Base-by-base conservation (phyloP, 352 stramenopile species). In the Chrysophaeum taylorii region DNA sequence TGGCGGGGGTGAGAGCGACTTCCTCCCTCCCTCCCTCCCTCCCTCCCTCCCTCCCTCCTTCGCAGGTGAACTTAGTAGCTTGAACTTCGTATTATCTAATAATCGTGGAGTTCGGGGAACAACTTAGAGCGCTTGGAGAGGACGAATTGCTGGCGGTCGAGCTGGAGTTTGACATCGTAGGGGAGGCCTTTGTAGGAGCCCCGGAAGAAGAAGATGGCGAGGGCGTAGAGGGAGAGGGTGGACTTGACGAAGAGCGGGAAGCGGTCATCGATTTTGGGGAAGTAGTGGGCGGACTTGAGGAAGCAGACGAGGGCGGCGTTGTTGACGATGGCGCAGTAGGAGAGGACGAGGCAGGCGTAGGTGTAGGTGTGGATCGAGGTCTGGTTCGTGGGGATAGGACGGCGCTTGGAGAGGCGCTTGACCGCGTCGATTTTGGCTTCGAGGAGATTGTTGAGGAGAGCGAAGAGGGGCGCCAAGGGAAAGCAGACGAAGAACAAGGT, bases 401-500 rank as follows among this genome's bases (percentile, higher is more conserved):
- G 83, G 14, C 83, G 87, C 31, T 81, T 83, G 57, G 84, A 78
- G 64, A 87, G 76, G 9, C 89, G 73, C 70, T 89, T 89, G 81
- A 86, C 81, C 0, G 82, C 84, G 53, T 91, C 85, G 36, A 91
- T 84, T 48, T 83, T 83, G 68, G 89, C 89, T 75, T 91, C 85
- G 77, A 91, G 89, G 70, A 82, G 86, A 71, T 91, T 91, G 81
- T 89, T 91, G 37, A 89, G 71, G 29, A 89, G 69, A 43, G 85
- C 83, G 35, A 91, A 75, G 1, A 79, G 78, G 33, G 85, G 85
- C 27, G 85, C 85, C 2, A 91, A 71, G 21, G 85, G 85, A 69
- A 89, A 89, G 1, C 76, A 72, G 39, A 91, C 84, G n/a, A 91
- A 84, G 43, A 91, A 91, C 12, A 91, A 74, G 64, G 84, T 89